Evolutionary conservation across 768 basidiomycete species (phyloP).

Genomic region (Tremella fuciformis): DNA sequence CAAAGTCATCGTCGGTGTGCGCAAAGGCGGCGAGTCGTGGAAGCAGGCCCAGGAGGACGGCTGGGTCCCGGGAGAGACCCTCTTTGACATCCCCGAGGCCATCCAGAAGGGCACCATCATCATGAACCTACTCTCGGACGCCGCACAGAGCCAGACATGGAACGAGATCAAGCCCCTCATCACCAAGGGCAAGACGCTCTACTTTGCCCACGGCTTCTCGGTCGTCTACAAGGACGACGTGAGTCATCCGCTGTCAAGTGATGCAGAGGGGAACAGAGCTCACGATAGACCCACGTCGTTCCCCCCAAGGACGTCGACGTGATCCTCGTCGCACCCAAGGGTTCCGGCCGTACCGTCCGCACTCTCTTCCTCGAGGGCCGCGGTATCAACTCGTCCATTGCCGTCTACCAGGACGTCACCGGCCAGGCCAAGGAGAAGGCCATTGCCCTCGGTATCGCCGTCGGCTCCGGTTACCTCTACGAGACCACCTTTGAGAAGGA

Average conservation of each 20-base stretch:
- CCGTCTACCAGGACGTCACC: slow-evolving; percentile 95
- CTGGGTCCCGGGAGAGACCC: slow-evolving; percentile 95
- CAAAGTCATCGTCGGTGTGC: slow-evolving; percentile 97
- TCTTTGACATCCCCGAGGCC: slow-evolving; percentile 97
- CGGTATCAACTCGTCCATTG: slow-evolving; percentile 70
- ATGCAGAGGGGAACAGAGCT: not conserved
- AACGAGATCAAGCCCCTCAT: slow-evolving; percentile 81
- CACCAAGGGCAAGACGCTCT: slow-evolving; percentile 99
- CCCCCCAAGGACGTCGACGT: slow-evolving; percentile 94
- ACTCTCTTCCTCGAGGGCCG: slow-evolving; percentile 99
- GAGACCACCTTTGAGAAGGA: slow-evolving; percentile 99
- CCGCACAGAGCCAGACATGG: slow-evolving; percentile 98
- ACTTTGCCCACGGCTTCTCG: slow-evolving; percentile 99
- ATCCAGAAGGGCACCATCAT: slow-evolving; percentile 94
- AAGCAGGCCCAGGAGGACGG: slow-evolving; percentile 91
- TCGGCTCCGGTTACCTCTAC: slow-evolving; percentile 97
- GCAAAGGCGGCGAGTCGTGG: slow-evolving; percentile 96
- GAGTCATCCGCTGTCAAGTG: slow-evolving; percentile 21
- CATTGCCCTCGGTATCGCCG: slow-evolving; percentile 83
- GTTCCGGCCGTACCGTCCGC: slow-evolving; percentile 96
- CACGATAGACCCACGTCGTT: slow-evolving; percentile 70
- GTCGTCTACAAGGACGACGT: slow-evolving; percentile 92
- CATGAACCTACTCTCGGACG: slow-evolving; percentile 99
- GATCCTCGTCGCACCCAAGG: slow-evolving; percentile 98
- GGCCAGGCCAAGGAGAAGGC: slow-evolving; percentile 98